Percentiles rank a stretch among this genome's conserved stretches.
Conservation (phyloP, 2,329 filamentous ascomycete genomes). For the Sporothrix protearum region DNA sequence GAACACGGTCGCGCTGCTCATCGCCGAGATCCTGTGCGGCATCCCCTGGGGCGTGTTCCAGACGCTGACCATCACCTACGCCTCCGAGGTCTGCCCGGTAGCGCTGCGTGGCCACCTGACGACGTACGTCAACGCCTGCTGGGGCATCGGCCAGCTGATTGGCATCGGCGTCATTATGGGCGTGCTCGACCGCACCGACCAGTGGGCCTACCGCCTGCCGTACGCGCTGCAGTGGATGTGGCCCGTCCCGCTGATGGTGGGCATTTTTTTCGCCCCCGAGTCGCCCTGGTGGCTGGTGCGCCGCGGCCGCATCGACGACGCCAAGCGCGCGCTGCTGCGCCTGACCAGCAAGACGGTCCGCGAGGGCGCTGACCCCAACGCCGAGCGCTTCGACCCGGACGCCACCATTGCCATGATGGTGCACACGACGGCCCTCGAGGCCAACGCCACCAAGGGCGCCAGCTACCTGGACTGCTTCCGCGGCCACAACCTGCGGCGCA, state of each 20-base stretch:
- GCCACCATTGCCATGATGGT: slow-evolving; percentile 91
- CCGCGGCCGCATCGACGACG: slow-evolving; percentile 59
- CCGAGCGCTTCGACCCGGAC: slow-evolving; percentile 70
- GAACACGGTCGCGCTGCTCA: slow-evolving; percentile 55
- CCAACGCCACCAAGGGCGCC: slow-evolving; percentile 64
- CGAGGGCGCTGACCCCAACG: slow-evolving; percentile 50
- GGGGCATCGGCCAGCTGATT: slow-evolving; percentile 71
- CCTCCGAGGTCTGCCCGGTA: slow-evolving; percentile 69
- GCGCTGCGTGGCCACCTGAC: slow-evolving; percentile 68
- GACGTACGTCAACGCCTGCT: slow-evolving; percentile 74
- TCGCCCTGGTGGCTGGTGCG: slow-evolving; percentile 75
- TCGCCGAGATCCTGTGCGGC: slow-evolving; percentile 61
- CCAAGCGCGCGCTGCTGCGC: slow-evolving; percentile 62
- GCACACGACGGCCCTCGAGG: slow-evolving; percentile 78
- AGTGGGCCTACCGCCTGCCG: slow-evolving; percentile 63
- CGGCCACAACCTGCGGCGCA: slow-evolving; percentile 72
- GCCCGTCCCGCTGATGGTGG: slow-evolving; percentile 64
- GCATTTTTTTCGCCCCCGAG: slow-evolving; percentile 65
- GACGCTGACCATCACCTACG: slow-evolving; percentile 57
- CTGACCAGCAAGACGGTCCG: slow-evolving; percentile 49
- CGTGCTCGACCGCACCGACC: slow-evolving; percentile 60
- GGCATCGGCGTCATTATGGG: slow-evolving; percentile 69
- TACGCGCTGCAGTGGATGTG: slow-evolving; percentile 74
- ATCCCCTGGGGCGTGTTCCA: slow-evolving; percentile 45
- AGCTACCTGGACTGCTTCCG: slow-evolving; percentile 81